Evolutionary conservation across 345 rosid species (phyloP).

Genomic region (Citrus trifoliata): DNA sequence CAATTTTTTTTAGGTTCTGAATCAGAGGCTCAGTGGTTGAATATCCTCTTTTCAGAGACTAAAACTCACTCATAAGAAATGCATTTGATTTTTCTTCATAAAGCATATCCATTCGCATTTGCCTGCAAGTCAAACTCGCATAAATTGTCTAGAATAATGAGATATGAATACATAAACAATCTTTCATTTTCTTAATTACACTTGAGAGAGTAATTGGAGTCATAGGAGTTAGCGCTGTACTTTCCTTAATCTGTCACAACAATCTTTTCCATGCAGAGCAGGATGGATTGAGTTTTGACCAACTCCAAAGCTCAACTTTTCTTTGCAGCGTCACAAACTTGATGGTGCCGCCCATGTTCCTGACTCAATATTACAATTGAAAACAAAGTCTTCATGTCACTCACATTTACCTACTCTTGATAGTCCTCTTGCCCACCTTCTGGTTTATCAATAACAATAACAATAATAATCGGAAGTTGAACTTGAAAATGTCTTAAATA

Average conservation of each 20-base stretch:
- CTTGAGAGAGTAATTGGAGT: neutral
- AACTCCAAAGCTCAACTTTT: slow-evolving; percentile 8
- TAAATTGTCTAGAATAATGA: neutral
- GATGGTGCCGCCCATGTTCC: slow-evolving; percentile 13
- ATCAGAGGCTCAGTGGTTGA: neutral
- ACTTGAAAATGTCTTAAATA: neutral
- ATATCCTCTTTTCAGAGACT: neutral
- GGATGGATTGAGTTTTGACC: neutral
- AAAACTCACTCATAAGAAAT: neutral
- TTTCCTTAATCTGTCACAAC: neutral
- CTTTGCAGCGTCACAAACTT: neutral
- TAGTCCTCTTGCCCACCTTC: slow-evolving; percentile 8
- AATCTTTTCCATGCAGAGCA: neutral
- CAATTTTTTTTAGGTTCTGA: neutral
- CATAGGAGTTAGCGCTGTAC: neutral
- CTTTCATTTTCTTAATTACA: neutral
- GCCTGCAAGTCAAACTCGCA: neutral
- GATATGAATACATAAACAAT: neutral
- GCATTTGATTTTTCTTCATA: neutral
- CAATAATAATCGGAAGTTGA: neutral
- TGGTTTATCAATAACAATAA: slow-evolving; percentile 1
- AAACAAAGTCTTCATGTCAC: slow-evolving; percentile 6
- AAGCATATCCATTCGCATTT: neutral
- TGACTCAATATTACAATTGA: neutral
- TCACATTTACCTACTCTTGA: neutral